Conservation (phyloP, 768 basidiomycete genomes). For the Termitomyces sp. region DNA sequence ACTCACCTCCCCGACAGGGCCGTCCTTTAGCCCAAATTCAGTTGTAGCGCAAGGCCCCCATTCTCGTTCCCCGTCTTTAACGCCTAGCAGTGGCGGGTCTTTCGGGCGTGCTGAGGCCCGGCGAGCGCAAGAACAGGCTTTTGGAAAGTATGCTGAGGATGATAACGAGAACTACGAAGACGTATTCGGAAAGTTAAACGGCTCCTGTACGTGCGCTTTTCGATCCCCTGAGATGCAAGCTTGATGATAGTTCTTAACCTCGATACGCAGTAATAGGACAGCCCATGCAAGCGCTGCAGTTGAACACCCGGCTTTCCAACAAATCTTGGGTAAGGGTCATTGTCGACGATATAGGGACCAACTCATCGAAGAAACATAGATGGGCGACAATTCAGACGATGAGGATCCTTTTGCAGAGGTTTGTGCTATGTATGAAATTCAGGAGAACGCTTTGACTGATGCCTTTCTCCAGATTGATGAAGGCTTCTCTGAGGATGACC, state of each 20-base stretch:
- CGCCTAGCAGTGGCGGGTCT: slow-evolving; percentile 44
- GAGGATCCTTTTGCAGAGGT: slow-evolving; percentile 97
- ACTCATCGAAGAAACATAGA: slow-evolving; percentile 26
- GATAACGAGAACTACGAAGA: slow-evolving; percentile 94
- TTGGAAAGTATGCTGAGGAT: slow-evolving; percentile 83
- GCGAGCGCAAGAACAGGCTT: slow-evolving; percentile 46
- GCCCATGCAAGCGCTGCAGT: slow-evolving; percentile 68
- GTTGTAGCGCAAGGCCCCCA: slow-evolving; percentile 30
- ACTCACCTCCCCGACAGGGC: slow-evolving; percentile 22
- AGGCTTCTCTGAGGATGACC: slow-evolving; percentile 85
- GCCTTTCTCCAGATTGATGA: slow-evolving; percentile 68
- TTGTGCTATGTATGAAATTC: slow-evolving; percentile 1
- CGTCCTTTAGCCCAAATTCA: slow-evolving; percentile 24
- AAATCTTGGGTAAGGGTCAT: slow-evolving; percentile 71
- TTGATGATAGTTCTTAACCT: slow-evolving; percentile 2
- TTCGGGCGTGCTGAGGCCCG: slow-evolving; percentile 64
- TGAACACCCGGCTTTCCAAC: slow-evolving; percentile 83
- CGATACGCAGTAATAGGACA: slow-evolving; percentile 44
- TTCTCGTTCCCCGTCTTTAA: slow-evolving; percentile 54
- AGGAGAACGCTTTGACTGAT: slow-evolving; percentile 1
- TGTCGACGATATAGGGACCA: background rate
- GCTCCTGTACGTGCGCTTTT: slow-evolving; percentile 42
- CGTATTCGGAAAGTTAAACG: slow-evolving; percentile 78
- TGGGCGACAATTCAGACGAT: slow-evolving; percentile 81
- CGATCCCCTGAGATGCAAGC: background rate